phyloP scores from a whole-genome alignment of 352 stramenopile species.

The Plasmopara muralis region DNA sequence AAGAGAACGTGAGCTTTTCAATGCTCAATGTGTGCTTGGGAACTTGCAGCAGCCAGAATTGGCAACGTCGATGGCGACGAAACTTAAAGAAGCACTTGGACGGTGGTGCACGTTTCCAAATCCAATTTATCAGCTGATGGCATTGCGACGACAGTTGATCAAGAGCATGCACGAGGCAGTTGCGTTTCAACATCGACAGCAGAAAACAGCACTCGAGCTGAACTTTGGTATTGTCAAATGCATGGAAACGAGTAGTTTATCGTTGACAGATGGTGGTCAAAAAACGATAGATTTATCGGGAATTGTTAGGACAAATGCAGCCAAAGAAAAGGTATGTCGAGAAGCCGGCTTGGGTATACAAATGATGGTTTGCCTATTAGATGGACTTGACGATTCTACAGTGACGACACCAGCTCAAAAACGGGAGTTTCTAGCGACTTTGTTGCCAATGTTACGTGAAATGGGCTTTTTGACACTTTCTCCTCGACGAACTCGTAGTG shows the following conservation, averaged over 20 bases:
- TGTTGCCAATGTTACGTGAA: conserved; percentile 33
- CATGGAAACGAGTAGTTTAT: conserved; percentile 7
- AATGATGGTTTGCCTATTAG: conserved; percentile 32
- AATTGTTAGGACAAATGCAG: conserved; percentile 9
- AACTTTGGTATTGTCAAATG: conserved; percentile 13
- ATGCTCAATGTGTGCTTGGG: conserved; percentile 47
- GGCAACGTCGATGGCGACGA: conserved; percentile 33
- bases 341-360: conserved; percentile 44
- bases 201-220: conserved; percentile 16
- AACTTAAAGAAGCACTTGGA: conserved; percentile 42
- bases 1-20: conserved; percentile 34
- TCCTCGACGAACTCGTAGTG: conserved; percentile 5
- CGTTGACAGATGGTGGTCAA: not conserved
- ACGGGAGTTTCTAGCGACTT: conserved; percentile 39
- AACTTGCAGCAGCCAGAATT: conserved; percentile 38
- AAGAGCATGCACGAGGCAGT: conserved; percentile 51
- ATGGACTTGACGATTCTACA: conserved; percentile 21
- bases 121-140: conserved; percentile 48
- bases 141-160: conserved; percentile 48
- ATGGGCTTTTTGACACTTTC: conserved; percentile 38
- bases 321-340: conserved; percentile 24
- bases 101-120: conserved; percentile 39
- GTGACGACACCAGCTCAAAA: conserved; percentile 17
- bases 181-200: conserved; percentile 38
- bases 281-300: not conserved